A percentile compares a stretch with the other conserved stretches of the same genome.
phyloP scores from a whole-genome alignment of 371 early-diverging fungal genomes.

The Coemansia sp. region DNA sequence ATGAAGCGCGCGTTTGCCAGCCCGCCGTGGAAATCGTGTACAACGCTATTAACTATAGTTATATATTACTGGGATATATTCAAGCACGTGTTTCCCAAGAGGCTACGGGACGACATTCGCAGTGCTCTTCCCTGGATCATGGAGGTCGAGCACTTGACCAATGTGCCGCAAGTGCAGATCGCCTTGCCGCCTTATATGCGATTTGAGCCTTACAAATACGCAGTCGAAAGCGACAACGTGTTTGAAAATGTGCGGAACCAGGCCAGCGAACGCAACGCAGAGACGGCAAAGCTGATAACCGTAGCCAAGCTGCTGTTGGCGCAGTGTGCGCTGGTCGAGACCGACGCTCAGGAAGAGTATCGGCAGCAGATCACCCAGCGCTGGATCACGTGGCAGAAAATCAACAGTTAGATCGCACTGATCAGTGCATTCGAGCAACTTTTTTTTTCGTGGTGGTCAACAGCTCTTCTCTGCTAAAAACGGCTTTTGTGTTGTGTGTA shows the following conservation, averaged over 20 bases:
- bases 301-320: constrained; percentile 28
- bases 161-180: constrained; percentile 21
- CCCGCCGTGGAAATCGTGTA: constrained; percentile 39
- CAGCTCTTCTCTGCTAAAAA: too few species aligned
- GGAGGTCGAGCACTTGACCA: constrained; percentile 19
- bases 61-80: constrained; percentile 27
- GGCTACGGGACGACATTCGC: constrained; percentile 4
- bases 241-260: constrained; percentile 9
- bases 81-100: constrained; percentile 11
- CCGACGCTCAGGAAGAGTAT: constrained; percentile 10
- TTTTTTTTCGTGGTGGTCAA: background rate
- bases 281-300: constrained; percentile 20
- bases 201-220: constrained; percentile 15
- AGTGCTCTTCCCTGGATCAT: constrained; percentile 37
- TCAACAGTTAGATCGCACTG: constrained; percentile 4
- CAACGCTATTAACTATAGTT: constrained; percentile 26
- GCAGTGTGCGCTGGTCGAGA: constrained; percentile 34
- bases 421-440: background rate
- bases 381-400: constrained; percentile 26
- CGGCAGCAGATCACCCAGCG: constrained; percentile 14
- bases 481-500: too few species aligned
- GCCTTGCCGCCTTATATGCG: constrained; percentile 20
- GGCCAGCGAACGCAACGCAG: constrained; percentile 9
- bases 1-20: constrained; percentile 8
- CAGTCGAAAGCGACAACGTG: constrained; percentile 5